Evolutionary conservation across 2,329 filamentous ascomycete species (phyloP), one percentile per base, ranked within the genome.

Genomic region (Fusarium sp.): DNA sequence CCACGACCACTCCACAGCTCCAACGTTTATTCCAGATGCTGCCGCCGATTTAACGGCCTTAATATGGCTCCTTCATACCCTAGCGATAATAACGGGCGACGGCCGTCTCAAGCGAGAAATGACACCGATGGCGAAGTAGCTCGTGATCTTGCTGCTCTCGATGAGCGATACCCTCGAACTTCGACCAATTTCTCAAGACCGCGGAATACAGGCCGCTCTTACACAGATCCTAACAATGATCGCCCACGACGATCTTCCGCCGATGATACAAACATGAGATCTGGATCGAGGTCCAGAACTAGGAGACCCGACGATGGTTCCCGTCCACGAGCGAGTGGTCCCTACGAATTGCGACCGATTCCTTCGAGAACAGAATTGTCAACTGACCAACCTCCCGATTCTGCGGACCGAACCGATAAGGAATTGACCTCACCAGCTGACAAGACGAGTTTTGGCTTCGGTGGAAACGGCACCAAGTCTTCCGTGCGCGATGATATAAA

Each of bases 21-120:
- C 49, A 52, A 33, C 55, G n/a, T 56, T 12, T 55, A 59, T 57
- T 70, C 64, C 71, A 75, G 65, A 79, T 79, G 77, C 71, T 65
- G n/a, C 71, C 62, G 61, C 60, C 70, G 70, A 71, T 67, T 59
- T 69, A 53, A 60, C 58, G 42, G 55, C 57, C 46, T 67, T 71
- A 66, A 73, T 20, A 80, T 80, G 78, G 72, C 74, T 66, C 70
- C 72, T 66, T 67, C 72, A 35, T 70, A 76, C 71, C 75, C 67
- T 50, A 71, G 73, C 57, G 70, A 70, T 52, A 70, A 76, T 57
- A 66, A 69, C 60, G 69, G 67, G 45, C 60, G 68, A 54, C 67
- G 70, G 49, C 60, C 61, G 58, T 65, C 70, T 40, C 59, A 65
- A 20, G 46, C 56, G 35, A 64, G 60, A 62, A 61, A 64, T 60